These are phyloP conservation scores for Pyricularia sp. DNA, from an alignment of 2,329 filamentous ascomycete species.

Conservation along the genomic window DNA sequence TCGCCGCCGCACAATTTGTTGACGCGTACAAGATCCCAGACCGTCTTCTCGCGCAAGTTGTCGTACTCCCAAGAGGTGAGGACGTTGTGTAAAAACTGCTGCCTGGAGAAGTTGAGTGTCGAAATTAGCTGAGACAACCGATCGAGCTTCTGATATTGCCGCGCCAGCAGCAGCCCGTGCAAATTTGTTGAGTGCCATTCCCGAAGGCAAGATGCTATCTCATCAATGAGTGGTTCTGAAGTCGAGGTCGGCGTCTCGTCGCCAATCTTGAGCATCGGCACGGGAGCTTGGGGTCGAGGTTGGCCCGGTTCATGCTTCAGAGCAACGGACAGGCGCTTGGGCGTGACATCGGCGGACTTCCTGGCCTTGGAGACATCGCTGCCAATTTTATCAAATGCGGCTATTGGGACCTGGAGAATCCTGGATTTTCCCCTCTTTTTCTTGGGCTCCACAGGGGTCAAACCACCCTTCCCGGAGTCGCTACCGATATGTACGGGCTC, in stretches of 20 bases:
- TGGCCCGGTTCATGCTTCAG: slow-evolving; percentile 53
- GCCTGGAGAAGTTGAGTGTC: slow-evolving; percentile 73
- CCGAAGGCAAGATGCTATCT: slow-evolving; percentile 90
- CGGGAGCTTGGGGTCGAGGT: slow-evolving; percentile 78
- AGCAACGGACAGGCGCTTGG: slow-evolving; percentile 34
- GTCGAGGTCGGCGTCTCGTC: slow-evolving; percentile 89
- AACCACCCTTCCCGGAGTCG: slow-evolving; percentile 47
- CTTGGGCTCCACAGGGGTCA: slow-evolving; percentile 26
- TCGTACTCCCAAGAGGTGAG: slow-evolving; percentile 78
- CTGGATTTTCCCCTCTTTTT: slow-evolving; percentile 24
- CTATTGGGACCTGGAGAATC: slow-evolving; percentile 12
- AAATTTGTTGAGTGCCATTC: slow-evolving; percentile 99
- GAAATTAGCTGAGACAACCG: slow-evolving; percentile 72
- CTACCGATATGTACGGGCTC: slow-evolving; percentile 26
- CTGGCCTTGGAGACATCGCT: neutral
- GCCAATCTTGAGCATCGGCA: slow-evolving; percentile 95
- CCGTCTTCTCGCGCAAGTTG: slow-evolving; percentile 74
- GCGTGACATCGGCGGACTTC: neutral
- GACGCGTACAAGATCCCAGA: slow-evolving; percentile 89
- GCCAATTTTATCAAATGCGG: slow-evolving; percentile 17
- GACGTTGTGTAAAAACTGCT: slow-evolving; percentile 90
- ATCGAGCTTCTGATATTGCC: slow-evolving; percentile 74
- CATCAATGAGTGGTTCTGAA: slow-evolving; percentile 87
- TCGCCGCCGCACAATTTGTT: slow-evolving; percentile 93
- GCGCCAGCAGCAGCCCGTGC: slow-evolving; percentile 77